A percentile compares a stretch with the other conserved stretches of the same genome.
Conservation (phyloP, 345 rosid species). For the Carallia pectinifolia region DNA sequence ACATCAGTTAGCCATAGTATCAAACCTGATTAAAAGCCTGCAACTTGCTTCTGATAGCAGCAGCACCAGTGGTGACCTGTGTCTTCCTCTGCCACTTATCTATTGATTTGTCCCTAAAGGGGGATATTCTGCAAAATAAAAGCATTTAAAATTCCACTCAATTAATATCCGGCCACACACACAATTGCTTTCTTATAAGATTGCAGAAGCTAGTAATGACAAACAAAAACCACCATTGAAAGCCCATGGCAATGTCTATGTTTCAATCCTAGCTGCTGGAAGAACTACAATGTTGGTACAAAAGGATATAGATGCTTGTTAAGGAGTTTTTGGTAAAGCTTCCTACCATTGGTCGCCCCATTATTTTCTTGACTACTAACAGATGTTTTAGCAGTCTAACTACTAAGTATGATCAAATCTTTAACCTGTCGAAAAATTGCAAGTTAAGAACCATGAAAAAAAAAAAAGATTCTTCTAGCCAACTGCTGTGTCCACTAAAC, state of each 20-base stretch:
- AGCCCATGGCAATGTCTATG: background rate
- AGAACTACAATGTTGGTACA: too few relatives aligned
- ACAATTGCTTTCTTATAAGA: background rate
- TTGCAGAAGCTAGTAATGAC: background rate
- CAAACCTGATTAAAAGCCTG: slow-evolving; percentile 96
- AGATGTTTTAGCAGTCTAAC: too few relatives aligned
- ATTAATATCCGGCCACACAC: background rate
- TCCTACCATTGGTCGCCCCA: too few relatives aligned
- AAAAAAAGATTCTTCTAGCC: too few relatives aligned
- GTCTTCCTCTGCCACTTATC: slow-evolving; percentile 97
- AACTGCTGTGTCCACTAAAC: too few relatives aligned
- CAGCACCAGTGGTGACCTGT: slow-evolving; percentile 84
- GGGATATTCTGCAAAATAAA: slow-evolving; percentile 54
- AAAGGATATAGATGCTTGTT: too few relatives aligned
- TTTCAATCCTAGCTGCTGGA: too few relatives aligned
- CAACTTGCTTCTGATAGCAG: slow-evolving; percentile 78
- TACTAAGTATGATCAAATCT: too few relatives aligned
- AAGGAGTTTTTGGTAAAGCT: too few relatives aligned
- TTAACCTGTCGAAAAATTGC: too few relatives aligned
- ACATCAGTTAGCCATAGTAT: background rate
- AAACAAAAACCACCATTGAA: background rate
- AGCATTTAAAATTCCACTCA: slow-evolving; percentile 6
- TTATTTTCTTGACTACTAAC: too few relatives aligned
- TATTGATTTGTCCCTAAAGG: slow-evolving; percentile 79
- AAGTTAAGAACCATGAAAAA: too few relatives aligned